phyloP scores from a whole-genome alignment of 2,329 filamentous ascomycete genomes.

The Ceratocystis colombiana region DNA sequence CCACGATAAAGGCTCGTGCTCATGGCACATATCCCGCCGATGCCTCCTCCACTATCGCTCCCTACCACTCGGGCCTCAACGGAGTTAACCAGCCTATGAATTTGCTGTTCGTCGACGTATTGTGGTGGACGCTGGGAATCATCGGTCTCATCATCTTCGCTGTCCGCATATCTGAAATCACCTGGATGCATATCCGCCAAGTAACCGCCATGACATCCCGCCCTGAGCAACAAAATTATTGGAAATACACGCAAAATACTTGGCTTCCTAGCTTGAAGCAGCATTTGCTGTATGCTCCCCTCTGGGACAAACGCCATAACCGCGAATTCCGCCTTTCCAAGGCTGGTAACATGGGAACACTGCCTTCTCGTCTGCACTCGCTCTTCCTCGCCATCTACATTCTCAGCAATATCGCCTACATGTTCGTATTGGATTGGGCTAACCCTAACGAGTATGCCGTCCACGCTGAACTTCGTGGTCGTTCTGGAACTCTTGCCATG shows the following conservation, averaged over 20 bases:
- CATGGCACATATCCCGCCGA: conserved; percentile 29
- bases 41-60: conserved; percentile 41
- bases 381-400: conserved; percentile 49
- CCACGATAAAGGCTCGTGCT: conserved; percentile 31
- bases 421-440: conserved; percentile 52
- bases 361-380: conserved; percentile 56
- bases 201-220: conserved; percentile 48
- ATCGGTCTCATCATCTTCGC: conserved; percentile 44
- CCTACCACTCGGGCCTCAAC: conserved; percentile 47
- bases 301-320: conserved; percentile 57
- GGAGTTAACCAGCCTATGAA: conserved; percentile 53
- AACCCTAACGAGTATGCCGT: conserved; percentile 51
- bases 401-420: conserved; percentile 52
- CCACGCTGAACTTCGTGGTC: conserved; percentile 52
- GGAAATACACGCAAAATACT: conserved; percentile 47
- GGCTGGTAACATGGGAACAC: conserved; percentile 50
- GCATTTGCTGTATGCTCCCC: conserved; percentile 49
- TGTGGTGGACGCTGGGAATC: conserved; percentile 53
- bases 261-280: conserved; percentile 56
- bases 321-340: conserved; percentile 53
- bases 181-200: conserved; percentile 48
- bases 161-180: conserved; percentile 45
- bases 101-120: conserved; percentile 44
- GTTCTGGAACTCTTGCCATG: conserved; percentile 58
- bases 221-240: conserved; percentile 47